These are phyloP conservation scores for Ambispora gerdemannii DNA, from an alignment of 192 early-diverging fungal species.

Conservation along the genomic window DNA sequence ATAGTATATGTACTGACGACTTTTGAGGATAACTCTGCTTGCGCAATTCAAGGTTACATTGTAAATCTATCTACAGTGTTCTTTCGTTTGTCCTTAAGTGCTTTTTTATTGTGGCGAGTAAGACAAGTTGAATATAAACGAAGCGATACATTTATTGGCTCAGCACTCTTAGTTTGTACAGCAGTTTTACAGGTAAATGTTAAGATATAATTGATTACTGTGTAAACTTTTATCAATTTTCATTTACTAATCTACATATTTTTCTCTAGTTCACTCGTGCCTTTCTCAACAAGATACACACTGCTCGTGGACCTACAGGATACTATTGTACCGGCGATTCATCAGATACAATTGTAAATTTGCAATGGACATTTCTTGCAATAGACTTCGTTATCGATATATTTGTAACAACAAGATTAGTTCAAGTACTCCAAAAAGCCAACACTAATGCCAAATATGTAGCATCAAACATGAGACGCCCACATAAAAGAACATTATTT, in stretches of 20 bases:
- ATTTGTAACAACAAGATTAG: neutral
- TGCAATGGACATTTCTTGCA: neutral
- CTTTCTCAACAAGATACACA: neutral
- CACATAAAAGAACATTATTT: conserved; percentile 10
- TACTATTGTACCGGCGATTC: neutral
- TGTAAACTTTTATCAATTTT: no score
- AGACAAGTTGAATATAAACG: neutral
- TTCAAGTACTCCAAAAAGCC: neutral
- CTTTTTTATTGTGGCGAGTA: conserved; percentile 25
- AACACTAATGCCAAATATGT: conserved; percentile 8
- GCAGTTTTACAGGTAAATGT: neutral
- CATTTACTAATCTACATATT: no score
- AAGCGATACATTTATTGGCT: neutral
- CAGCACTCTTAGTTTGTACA: neutral
- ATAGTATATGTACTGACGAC: no score
- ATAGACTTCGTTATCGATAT: conserved; percentile 11
- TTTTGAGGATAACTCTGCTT: neutral
- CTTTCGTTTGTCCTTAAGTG: neutral
- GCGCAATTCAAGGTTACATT: neutral
- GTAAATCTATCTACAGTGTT: neutral
- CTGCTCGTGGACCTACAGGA: neutral
- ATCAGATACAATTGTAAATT: neutral
- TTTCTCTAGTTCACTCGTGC: neutral
- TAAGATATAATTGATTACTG: no score
- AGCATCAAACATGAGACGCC: neutral